Base-by-base conservation (phyloP, 148 eudicot species). In the Silene latifolia region DNA sequence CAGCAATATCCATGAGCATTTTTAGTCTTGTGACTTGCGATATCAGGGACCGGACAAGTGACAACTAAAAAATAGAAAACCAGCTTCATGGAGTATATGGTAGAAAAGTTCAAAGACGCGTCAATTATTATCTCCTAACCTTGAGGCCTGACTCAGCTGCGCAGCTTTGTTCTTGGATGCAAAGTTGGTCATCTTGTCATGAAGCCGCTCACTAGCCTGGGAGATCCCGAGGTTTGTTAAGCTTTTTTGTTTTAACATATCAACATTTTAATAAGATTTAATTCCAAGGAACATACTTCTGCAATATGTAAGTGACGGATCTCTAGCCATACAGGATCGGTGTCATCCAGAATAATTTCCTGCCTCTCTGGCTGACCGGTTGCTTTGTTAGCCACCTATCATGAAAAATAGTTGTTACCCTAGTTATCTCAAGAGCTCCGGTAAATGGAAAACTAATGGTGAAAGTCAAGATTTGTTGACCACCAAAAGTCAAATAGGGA, bases 291-390 rank as follows among this genome's bases (percentile, higher is more conserved):
- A 84, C 87, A 32, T 85, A 95, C 99, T 83, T 95, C 97, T 74
- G 99, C 99, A 77, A 95, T 90, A 79, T 95, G 99, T 74, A 82
- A 47, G 83, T 95, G 90, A 2, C 98, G 88, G 53, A 95, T 86
- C 88, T 95, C 99, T 71, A 90, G 85, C 99, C 99, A 95, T 67
- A 95, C 93, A 83, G 94, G 88, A 86, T 95, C 99, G 54, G 84
- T 87, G 79, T 95, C 99, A 72, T 90, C 98, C 74, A 95, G 76
- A 77, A 89, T 80, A 74, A 90, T 82, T 80, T 95, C 99, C 82
- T 90, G 90, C 72, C 64, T 85, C 86, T 95, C 97, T 24, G 98
- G 92, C 64, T 76, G 76, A 72, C 98, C 91, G 48, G 97, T 97
- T 48, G 82, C 69, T 86, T 92, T 95, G 83, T 91, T 86, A 39